Base-by-base conservation (phyloP, 495 filamentous ascomycete species). In the Podospora didyma region DNA sequence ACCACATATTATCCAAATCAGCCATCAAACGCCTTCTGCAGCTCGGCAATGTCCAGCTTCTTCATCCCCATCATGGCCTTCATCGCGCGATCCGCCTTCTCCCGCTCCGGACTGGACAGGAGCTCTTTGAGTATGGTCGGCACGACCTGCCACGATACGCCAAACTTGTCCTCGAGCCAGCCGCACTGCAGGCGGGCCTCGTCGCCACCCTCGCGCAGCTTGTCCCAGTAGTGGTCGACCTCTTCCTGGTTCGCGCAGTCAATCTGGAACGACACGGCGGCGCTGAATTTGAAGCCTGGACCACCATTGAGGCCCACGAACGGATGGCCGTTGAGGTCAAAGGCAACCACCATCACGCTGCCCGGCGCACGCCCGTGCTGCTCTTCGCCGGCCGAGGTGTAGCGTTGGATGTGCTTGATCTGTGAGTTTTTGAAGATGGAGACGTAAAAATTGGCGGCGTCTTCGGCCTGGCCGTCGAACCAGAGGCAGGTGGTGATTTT, bases 301-400 rank as follows among this genome's bases (percentile, higher is more conserved):
- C 71, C 71, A 41, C 73, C 73, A 59, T 76, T 76, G 44, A 76
- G 52, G 2, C 56, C 71, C 3, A 66, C 57, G 54, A 75, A 76
- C 22, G 50, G 62, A 34, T 68, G 60, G 16, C 70, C 71, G 49
- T 66, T 56, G 41, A 75, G 64, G 5, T 56, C 51, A 53, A 73
- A 75, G 51, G 59, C 51, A 20, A 67, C 63, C n/a, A 61, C 42
- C 53, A 72, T 55, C 19, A 70, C 67, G 16, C 22, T 50, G 17
- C 70, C 70, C 7, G 64, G 53, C 6, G 54, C 51, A 16, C 57
- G 55, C 6, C 60, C 55, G 57, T 71, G 68, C 26, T 35, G 9
- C 20, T 65, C 64, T 2, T 57, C 35, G 52, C 66, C 67, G 24
- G 56, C 63, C 2, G 64, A 51, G 39, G 41, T 24, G 46, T 65